phyloP scores from a whole-genome alignment of 352 stramenopile genomes.

The Phytophthora cryptogea region DNA sequence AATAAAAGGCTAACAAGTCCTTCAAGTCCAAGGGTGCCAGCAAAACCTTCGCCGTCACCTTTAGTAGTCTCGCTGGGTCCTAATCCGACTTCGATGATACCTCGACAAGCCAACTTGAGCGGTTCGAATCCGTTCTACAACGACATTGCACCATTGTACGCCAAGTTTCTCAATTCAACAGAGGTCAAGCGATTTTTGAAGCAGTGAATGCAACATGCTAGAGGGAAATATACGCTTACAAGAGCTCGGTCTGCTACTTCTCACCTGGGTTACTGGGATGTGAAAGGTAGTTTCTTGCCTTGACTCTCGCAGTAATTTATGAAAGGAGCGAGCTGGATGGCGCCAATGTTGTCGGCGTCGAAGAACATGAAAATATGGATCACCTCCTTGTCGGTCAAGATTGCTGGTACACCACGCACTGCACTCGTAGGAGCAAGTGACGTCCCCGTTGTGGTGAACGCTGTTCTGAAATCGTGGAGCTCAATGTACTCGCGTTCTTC shows the following conservation, averaged over 20 bases:
- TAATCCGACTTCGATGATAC: conserved; percentile 4
- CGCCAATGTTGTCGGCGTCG: conserved; percentile 65
- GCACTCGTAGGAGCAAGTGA: conserved; percentile 9
- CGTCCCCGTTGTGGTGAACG: conserved; percentile 20
- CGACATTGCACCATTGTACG: conserved; percentile 73
- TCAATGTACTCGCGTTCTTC: conserved; percentile 44
- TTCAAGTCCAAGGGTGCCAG: not conserved
- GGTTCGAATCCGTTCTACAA: conserved; percentile 69
- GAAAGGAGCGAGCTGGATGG: conserved; percentile 48
- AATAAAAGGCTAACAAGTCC: conserved; percentile 10
- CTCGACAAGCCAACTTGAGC: conserved; percentile 24
- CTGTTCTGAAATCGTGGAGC: conserved; percentile 49
- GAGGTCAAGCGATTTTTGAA: conserved; percentile 64
- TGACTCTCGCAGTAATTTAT: conserved; percentile 43
- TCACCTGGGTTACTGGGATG: conserved; percentile 7
- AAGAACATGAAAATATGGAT: conserved; percentile 87
- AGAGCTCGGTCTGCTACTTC: not conserved
- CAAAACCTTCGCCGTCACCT: not conserved
- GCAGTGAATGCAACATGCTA: conserved; percentile 10
- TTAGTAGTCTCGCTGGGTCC: not conserved
- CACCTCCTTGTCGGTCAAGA: conserved; percentile 52
- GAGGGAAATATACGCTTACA: conserved; percentile 1
- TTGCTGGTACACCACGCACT: conserved; percentile 12
- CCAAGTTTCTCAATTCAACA: conserved; percentile 75
- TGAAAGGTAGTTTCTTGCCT: conserved; percentile 26